Evolutionary conservation across 805 yeast genomes (phyloP).

Genomic region (Yamadazyma sp.): DNA sequence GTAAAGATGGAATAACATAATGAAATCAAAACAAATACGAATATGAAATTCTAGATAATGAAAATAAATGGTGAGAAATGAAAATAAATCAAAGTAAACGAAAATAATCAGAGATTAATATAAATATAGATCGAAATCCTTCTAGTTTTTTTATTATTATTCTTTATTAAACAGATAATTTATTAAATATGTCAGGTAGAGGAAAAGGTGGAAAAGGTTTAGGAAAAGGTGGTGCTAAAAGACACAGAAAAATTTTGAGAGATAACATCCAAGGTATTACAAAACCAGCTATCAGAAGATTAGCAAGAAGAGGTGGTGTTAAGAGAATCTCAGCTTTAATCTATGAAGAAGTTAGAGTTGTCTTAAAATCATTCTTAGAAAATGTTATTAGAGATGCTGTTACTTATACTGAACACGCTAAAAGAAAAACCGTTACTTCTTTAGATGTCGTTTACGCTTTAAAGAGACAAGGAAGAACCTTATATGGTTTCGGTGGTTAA

Average conservation of each 20-base stretch:
- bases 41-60: no score
- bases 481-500: conserved; percentile 99
- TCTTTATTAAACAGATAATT: conserved; percentile 2
- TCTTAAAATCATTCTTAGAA: conserved; percentile 90
- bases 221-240: conserved; percentile 99
- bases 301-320: conserved; percentile 99
- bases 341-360: conserved; percentile 98
- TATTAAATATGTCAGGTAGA: conserved; percentile 85
- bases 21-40: no score
- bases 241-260: conserved; percentile 98
- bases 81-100: no score
- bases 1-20: no score
- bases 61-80: no score
- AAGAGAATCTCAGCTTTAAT: conserved; percentile 98
- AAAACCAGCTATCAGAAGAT: conserved; percentile 99
- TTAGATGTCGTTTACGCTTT: conserved; percentile 97
- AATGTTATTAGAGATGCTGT: conserved; percentile 98
- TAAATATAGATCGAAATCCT: no score
- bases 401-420: conserved; percentile 98
- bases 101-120: no score
- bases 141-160: not conserved
- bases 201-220: conserved; percentile 99
- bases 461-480: conserved; percentile 99
- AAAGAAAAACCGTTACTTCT: conserved; percentile 99
- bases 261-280: conserved; percentile 99